These are phyloP conservation scores for Passalora sequoiae DNA, from an alignment of 2,329 filamentous ascomycete species.

Conservation along the genomic window DNA sequence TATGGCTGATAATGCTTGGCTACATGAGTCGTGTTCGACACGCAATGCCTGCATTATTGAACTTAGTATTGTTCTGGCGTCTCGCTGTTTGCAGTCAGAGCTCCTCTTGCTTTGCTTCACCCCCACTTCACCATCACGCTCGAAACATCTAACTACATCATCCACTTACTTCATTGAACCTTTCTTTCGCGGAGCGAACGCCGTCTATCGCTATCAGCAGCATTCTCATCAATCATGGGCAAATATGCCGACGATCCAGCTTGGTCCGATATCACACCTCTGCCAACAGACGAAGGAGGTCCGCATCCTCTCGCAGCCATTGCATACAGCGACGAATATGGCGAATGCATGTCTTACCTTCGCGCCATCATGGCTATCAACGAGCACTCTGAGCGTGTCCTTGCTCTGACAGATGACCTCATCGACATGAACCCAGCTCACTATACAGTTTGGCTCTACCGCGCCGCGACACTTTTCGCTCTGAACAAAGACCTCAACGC, in stretches of 20 bases:
- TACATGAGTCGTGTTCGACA: not conserved
- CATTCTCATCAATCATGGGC: conserved; percentile 33
- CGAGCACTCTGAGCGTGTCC: conserved; percentile 72
- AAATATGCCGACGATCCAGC: conserved; percentile 62
- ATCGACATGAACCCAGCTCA: conserved; percentile 93
- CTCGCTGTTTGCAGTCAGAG: too few relatives aligned
- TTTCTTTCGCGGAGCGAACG: too few relatives aligned
- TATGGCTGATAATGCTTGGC: not conserved
- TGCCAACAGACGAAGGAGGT: conserved; percentile 76
- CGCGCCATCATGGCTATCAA: conserved; percentile 87
- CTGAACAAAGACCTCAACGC: conserved; percentile 60
- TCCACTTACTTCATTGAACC: too few relatives aligned
- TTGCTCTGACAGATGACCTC: conserved; percentile 80
- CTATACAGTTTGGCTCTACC: conserved; percentile 98
- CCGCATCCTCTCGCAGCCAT: conserved; percentile 78
- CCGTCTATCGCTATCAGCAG: not conserved
- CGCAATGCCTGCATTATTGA: not conserved
- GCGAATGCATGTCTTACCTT: conserved; percentile 87
- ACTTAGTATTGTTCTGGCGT: not conserved
- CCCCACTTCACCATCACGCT: too few relatives aligned
- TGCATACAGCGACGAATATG: conserved; percentile 83
- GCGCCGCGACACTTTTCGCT: conserved; percentile 69
- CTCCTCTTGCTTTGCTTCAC: too few relatives aligned
- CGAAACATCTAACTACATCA: too few relatives aligned
- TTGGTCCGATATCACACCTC: conserved; percentile 80